Conservation (phyloP, 257 asterid species). For the Datura wrightii region DNA sequence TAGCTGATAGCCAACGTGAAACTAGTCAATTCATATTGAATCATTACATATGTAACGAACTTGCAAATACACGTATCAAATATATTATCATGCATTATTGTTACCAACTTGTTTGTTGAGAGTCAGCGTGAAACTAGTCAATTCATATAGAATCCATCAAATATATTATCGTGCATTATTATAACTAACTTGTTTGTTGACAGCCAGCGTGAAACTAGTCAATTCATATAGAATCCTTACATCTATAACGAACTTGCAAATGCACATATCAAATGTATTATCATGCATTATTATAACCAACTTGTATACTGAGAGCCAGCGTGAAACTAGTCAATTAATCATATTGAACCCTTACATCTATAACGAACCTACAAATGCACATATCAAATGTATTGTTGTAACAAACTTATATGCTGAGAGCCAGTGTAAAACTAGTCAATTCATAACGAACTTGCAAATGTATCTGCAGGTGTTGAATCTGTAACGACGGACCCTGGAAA, state of each 20-base stretch:
- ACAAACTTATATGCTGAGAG: neutral
- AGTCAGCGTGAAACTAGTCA: neutral
- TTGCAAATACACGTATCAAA: neutral
- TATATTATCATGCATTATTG: neutral
- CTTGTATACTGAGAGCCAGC: neutral
- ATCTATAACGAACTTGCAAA: neutral
- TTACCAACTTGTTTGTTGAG: neutral
- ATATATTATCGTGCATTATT: neutral
- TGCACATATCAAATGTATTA: neutral
- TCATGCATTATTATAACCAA: neutral
- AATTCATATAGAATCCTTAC: neutral
- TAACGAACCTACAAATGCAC: neutral
- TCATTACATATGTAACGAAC: neutral
- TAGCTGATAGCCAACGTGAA: neutral
- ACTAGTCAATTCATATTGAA: neutral
- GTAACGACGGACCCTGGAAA: slow-evolving; percentile 68
- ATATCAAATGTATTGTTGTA: neutral
- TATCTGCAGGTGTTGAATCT: slow-evolving; percentile 72
- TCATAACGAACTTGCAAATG: neutral
- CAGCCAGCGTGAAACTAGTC: neutral
- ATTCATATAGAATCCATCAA: neutral
- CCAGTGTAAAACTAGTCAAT: neutral
- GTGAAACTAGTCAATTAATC: neutral
- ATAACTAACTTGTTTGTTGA: neutral
- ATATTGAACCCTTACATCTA: neutral